phyloP scores from a whole-genome alignment of 192 early-diverging fungal species.

The Coemansia sp. region DNA sequence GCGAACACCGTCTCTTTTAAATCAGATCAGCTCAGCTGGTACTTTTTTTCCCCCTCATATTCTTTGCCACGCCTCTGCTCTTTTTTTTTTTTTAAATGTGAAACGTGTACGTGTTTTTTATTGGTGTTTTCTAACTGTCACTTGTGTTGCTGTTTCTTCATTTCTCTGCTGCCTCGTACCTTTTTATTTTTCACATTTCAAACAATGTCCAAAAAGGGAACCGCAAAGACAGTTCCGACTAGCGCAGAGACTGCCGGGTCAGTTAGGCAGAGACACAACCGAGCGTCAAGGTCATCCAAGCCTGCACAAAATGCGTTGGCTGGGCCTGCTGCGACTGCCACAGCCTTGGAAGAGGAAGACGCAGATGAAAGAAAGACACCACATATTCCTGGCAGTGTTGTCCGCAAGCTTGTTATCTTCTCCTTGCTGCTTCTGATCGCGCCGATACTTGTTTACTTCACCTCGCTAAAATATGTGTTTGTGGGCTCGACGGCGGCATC shows the following conservation, averaged over 20 bases:
- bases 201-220: neutral
- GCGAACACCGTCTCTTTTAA: constrained; percentile 45
- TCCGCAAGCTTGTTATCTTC: constrained; percentile 40
- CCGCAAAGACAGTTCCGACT: neutral
- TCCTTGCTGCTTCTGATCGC: constrained; percentile 39
- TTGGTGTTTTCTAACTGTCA: too few species aligned
- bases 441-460: constrained; percentile 48
- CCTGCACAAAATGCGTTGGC: neutral
- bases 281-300: neutral
- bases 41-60: too few species aligned
- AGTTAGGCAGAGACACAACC: neutral
- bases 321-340: neutral
- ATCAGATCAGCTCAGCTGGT: too few species aligned
- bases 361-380: constrained; percentile 7
- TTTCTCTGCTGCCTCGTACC: too few species aligned
- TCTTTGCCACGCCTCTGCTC: too few species aligned
- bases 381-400: constrained; percentile 37
- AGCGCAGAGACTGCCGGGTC: neutral
- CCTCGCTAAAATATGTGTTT: constrained; percentile 42
- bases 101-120: too few species aligned
- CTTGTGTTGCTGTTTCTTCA: too few species aligned
- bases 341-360: neutral
- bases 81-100: too few species aligned
- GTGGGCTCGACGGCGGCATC: constrained; percentile 41
- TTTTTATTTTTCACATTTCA: neutral